phyloP scores from a whole-genome alignment of 2,329 filamentous ascomycete species.

The Colletotrichum liriopes region DNA sequence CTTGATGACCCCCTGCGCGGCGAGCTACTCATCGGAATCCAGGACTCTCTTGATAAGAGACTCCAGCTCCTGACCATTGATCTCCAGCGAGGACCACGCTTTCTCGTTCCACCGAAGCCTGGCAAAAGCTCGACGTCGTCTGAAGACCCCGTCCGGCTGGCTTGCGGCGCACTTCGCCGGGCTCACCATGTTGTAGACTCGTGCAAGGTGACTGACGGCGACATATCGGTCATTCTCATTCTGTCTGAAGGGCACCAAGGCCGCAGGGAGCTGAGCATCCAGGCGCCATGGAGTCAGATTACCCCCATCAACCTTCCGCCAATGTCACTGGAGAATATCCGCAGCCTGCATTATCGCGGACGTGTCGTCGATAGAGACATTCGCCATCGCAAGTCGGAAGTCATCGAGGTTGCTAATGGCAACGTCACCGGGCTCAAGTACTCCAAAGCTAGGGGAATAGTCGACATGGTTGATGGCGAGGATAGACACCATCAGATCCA shows the following conservation, averaged over 20 bases:
- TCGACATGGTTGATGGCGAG: slow-evolving; percentile 77
- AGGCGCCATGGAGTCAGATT: slow-evolving; percentile 82
- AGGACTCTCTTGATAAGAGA: slow-evolving; percentile 78
- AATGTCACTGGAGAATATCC: slow-evolving; percentile 72
- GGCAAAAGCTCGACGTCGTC: slow-evolving; percentile 46
- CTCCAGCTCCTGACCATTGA: slow-evolving; percentile 78
- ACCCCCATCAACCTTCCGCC: slow-evolving; percentile 77
- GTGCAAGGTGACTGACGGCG: slow-evolving; percentile 78
- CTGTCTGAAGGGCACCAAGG: slow-evolving; percentile 77
- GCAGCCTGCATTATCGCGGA: slow-evolving; percentile 71
- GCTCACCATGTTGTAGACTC: slow-evolving; percentile 81
- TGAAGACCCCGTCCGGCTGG: slow-evolving; percentile 59
- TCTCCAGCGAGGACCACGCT: slow-evolving; percentile 49
- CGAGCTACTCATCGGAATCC: slow-evolving; percentile 77
- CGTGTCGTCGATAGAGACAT: slow-evolving; percentile 69
- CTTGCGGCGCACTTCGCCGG: slow-evolving; percentile 67
- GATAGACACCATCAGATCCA: slow-evolving; percentile 76
- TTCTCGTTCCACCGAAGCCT: slow-evolving; percentile 44
- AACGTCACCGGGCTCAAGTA: slow-evolving; percentile 71
- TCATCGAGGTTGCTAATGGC: slow-evolving; percentile 63
- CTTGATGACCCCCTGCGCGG: slow-evolving; percentile 68
- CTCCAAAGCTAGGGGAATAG: slow-evolving; percentile 70
- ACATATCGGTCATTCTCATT: slow-evolving; percentile 78
- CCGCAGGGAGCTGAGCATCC: slow-evolving; percentile 77
- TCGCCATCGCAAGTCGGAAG: slow-evolving; percentile 60